Conservation (phyloP, 2,329 filamentous ascomycete genomes). For the Exophiala sp. region DNA sequence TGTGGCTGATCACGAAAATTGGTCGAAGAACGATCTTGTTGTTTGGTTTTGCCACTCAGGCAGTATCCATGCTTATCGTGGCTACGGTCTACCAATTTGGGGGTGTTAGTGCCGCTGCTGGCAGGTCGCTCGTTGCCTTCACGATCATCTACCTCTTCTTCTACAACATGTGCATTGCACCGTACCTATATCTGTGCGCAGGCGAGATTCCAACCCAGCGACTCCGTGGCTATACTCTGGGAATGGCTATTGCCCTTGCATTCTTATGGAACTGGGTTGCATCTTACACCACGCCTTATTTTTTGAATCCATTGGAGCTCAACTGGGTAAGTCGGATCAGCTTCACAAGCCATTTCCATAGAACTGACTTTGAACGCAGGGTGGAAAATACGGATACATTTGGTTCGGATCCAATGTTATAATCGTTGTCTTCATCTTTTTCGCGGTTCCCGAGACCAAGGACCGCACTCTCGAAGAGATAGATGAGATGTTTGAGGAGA, state of each 20-base stretch:
- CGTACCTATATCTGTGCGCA: slow-evolving; percentile 54
- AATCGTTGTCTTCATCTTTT: slow-evolving; percentile 3
- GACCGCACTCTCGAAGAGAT: slow-evolving; percentile 53
- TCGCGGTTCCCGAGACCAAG: slow-evolving; percentile 51
- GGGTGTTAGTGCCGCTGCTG: slow-evolving; percentile 39
- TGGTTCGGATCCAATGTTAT: slow-evolving; percentile 37
- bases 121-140: slow-evolving; percentile 34
- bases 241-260: slow-evolving; percentile 51
- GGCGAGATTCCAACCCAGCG: slow-evolving; percentile 57
- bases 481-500: slow-evolving; percentile 49
- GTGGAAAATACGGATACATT: slow-evolving; percentile 56
- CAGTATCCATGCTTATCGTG: slow-evolving; percentile 6
- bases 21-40: slow-evolving; percentile 46
- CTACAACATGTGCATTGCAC: slow-evolving; percentile 40
- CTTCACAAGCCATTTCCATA: too few relatives aligned
- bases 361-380: slow-evolving; percentile 32
- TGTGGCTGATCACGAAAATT: slow-evolving; percentile 47
- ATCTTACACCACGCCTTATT: slow-evolving; percentile 58
- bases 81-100: slow-evolving; percentile 3
- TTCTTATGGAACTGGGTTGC: slow-evolving; percentile 57
- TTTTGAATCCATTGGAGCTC: slow-evolving; percentile 53
- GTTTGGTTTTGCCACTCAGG: slow-evolving; percentile 35
- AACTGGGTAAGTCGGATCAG: slow-evolving; percentile 58
- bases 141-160: slow-evolving; percentile 36
- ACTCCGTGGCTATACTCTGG: slow-evolving; percentile 56